Evolutionary conservation across 768 basidiomycete genomes (phyloP).

Genomic region (Leccinum pellstonianum): DNA sequence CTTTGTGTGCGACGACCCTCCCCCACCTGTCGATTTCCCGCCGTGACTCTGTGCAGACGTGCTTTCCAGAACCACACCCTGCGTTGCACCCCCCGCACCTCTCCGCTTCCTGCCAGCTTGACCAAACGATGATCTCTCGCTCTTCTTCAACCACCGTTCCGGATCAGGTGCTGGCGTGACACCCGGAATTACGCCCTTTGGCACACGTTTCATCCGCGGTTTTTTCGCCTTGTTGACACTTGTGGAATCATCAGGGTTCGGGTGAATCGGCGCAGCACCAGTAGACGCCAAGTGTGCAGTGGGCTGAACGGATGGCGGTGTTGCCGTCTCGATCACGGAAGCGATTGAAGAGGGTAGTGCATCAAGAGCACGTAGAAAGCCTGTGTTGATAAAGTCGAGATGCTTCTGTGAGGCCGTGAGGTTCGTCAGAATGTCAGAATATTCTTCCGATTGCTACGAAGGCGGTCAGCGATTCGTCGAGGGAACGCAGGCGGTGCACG

Average conservation of each 20-base stretch:
- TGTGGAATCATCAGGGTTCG: conserved; percentile 35
- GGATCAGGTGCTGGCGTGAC: conserved; percentile 83
- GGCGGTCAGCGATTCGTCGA: conserved; percentile 4
- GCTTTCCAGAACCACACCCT: conserved; percentile 48
- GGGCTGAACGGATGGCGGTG: conserved; percentile 51
- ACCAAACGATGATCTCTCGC: conserved; percentile 60
- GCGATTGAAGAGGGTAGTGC: conserved; percentile 51
- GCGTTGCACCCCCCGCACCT: conserved; percentile 63
- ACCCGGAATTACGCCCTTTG: conserved; percentile 72
- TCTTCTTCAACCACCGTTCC: conserved; percentile 88
- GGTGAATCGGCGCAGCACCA: conserved; percentile 25
- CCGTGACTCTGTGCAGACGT: conserved; percentile 23
- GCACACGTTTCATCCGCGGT: conserved; percentile 65
- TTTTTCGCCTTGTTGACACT: conserved; percentile 44
- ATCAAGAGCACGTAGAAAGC: conserved; percentile 65
- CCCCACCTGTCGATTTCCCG: conserved; percentile 39
- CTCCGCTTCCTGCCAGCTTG: conserved; percentile 54
- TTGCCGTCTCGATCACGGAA: conserved; percentile 56
- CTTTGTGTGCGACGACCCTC: conserved; percentile 41
- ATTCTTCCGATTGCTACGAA: conserved; percentile 77
- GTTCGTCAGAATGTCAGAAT: conserved; percentile 84
- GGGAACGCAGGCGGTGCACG: conserved; percentile 31
- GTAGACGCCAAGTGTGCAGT: conserved; percentile 26
- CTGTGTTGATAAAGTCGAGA: conserved; percentile 77
- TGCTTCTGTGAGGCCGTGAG: conserved; percentile 78